Percentiles rank a stretch among this genome's conserved stretches.
Evolutionary conservation across 306 rosid species (phyloP).

Genomic region (Calophaca sinica): DNA sequence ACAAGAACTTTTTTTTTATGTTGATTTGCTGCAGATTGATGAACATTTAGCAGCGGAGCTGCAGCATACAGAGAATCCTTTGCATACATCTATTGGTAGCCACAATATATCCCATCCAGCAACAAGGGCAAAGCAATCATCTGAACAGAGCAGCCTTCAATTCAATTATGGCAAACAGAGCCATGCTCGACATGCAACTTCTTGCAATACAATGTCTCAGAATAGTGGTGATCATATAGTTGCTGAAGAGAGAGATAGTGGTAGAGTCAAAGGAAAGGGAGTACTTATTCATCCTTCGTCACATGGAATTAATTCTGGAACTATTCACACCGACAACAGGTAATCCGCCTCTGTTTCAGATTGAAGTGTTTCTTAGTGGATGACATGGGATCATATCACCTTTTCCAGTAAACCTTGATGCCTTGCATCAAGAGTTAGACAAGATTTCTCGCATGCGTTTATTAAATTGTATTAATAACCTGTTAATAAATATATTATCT

Average conservation of each 20-base stretch:
- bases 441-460: constrained; percentile 5
- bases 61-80: constrained; percentile 61
- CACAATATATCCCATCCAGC: constrained; percentile 50
- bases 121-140: constrained; percentile 5
- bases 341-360: constrained; percentile 23
- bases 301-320: constrained; percentile 42
- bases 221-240: constrained; percentile 54
- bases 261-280: constrained; percentile 72
- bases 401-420: not conserved
- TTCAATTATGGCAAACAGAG: constrained; percentile 52
- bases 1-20: not conserved
- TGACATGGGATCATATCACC: constrained; percentile 6
- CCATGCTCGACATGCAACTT: constrained; percentile 42
- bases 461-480: constrained; percentile 1
- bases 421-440: not conserved
- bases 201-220: constrained; percentile 43
- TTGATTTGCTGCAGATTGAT: constrained; percentile 61
- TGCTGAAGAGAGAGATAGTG: constrained; percentile 53
- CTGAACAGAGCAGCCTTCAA: constrained; percentile 49
- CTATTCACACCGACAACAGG: constrained; percentile 53
- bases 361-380: constrained; percentile 32
- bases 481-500: constrained; percentile 1
- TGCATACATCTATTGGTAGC: constrained; percentile 49
- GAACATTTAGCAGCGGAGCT: constrained; percentile 70
- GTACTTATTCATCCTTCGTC: constrained; percentile 53